Evolutionary conservation across 257 asterid genomes (phyloP), one percentile per base, ranked within the genome.

Genomic region (Sherardia arvensis): DNA sequence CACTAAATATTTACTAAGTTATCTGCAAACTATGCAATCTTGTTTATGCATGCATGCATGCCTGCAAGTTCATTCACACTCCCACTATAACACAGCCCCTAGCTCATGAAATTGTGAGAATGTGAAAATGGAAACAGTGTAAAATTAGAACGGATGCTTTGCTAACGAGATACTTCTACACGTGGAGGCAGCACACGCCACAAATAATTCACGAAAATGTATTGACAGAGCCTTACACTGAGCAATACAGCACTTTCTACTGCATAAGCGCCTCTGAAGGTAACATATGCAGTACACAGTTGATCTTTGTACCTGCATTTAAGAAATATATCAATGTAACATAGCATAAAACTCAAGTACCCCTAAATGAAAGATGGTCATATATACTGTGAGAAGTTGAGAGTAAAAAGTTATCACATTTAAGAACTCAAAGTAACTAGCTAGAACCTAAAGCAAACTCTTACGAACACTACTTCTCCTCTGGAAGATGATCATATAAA

Each of bases 231-330:
- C 55, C 85, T 71, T 78, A 85, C 89, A 65, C 74, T 75, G 71
- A 85, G 84, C 71, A 79, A 70, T 36, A 79, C 69, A 17, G 89
- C 89, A 33, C 73, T 79, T 74, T 85, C 79, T 74, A 85, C 77
- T 4, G 87, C 80, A 69, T 80, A 73, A 75, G 75, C 80, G 72
- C 83, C 84, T 54, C 72, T 79, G 65, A 85, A 85, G 22, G 81
- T 75, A 28, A 85, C 76, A 38, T 77, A 70, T 3, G 93, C 87
- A 47, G 62, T 67, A 62, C 85, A 75, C 15, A 70, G 67, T 29
- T 70, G 74, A 34, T 65, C 80, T 73, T 76, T 68, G 67, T 65
- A 63, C 65, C 93, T 83, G 84, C 68, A 62, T 27, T n/a, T 66
- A 61, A 33, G 40, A 64, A 71, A 12, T 26, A 8, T 21, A 63